Base-by-base conservation (phyloP, 495 filamentous ascomycete genomes). In the Hypoxylon rickii region DNA sequence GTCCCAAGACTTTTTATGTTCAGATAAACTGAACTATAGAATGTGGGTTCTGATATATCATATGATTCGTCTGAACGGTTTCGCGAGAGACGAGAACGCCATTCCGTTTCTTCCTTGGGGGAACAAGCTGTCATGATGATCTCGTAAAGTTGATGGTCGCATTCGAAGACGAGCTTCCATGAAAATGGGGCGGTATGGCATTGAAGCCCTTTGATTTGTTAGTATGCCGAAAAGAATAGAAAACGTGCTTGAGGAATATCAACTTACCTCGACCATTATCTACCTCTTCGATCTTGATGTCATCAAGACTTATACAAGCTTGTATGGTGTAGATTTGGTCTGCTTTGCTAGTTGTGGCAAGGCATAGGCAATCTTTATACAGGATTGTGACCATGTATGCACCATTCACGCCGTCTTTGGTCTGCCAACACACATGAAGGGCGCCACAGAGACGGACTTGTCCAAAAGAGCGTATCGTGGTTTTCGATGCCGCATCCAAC, bases 141-240 rank as follows among this genome's bases (percentile, higher is more conserved):
- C 72, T 97, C 94, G 67, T 87, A 94, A 15, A 89, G 79, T 33
- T 86, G 84, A 54, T 89, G 80, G 37, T 87, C 79, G 34, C 83
- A 79, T 61, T 92, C 87, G 60, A 97, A 97, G 12, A 89, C 76
- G n/a, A 97, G 66, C 68, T 97, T 98, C 93, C 92, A 97, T 1
- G 91, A 92, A 67, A 89, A 89, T 10, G 86, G 83, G 16, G 89
- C 90, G 15, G 86, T 89, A 64, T 93, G 83, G 65, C 91, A 97
- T 73, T 88, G 89, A 5, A 96, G 70, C 1, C 92, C 92, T 96
- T 56, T 40, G 12, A 5, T 24, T 12, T 18, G 7, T 48, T 67
- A 50, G 42, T 26, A 47, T 42, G 16, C 7, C 38, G 2, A 20
- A 42, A 0, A 51, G 40, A 51, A 19, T 18, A 32, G 13, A 20